Evolutionary conservation across 768 basidiomycete genomes (phyloP).

Genomic region (Rhizopogon rudus): DNA sequence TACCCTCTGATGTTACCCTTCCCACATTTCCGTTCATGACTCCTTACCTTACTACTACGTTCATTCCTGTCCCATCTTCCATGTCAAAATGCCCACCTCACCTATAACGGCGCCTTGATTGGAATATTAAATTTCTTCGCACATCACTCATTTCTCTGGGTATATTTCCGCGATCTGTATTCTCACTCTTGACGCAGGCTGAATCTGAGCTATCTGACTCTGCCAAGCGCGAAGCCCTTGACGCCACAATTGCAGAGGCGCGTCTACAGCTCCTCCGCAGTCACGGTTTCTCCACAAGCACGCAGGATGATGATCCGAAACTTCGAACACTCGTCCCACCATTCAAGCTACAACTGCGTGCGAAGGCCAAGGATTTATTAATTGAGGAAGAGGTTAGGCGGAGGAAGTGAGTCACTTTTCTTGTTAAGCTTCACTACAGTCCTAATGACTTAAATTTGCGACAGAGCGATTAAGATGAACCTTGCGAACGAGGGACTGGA

Average conservation of each 20-base stretch:
- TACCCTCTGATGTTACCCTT: neutral
- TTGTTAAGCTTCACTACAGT: neutral
- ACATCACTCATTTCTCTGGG: neutral
- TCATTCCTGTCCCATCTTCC: neutral
- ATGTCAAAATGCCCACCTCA: neutral
- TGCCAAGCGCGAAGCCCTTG: constrained; percentile 74
- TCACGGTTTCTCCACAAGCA: constrained; percentile 55
- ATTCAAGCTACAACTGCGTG: constrained; percentile 61
- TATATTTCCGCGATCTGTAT: neutral
- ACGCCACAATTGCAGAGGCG: constrained; percentile 74
- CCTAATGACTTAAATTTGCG: neutral
- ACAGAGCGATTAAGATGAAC: constrained; percentile 84
- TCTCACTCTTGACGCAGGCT: constrained; percentile 46
- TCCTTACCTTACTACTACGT: neutral
- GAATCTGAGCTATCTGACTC: constrained; percentile 80
- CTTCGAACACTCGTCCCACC: constrained; percentile 40
- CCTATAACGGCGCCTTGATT: neutral
- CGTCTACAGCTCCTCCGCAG: constrained; percentile 62
- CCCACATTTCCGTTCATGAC: neutral
- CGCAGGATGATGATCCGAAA: constrained; percentile 49
- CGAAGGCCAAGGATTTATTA: constrained; percentile 75
- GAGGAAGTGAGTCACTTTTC: constrained; percentile 56
- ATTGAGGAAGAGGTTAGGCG: constrained; percentile 88
- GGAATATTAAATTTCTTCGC: neutral
- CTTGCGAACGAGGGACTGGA: constrained; percentile 89